phyloP scores from a whole-genome alignment of 1,139 yeast species.

The Pichia sorboxylosa region DNA sequence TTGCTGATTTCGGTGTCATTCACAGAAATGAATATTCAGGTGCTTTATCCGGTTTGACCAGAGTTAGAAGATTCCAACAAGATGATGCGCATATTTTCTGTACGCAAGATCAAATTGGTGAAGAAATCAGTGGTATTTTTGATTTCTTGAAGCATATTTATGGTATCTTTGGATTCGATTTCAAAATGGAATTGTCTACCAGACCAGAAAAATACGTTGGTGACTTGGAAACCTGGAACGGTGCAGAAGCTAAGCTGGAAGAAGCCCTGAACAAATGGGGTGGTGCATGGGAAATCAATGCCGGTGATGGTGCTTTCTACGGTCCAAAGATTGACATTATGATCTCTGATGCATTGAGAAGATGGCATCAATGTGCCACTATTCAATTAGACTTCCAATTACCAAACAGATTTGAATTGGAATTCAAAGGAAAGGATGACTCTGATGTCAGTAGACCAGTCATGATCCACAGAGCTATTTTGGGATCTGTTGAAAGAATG shows the following conservation, averaged over 20 bases:
- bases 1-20: constrained; percentile 89
- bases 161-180: constrained; percentile 69
- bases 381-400: constrained; percentile 96
- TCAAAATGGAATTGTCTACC: constrained; percentile 83
- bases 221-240: constrained; percentile 74
- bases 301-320: constrained; percentile 97
- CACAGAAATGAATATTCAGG: constrained; percentile 96
- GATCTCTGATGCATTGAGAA: constrained; percentile 80
- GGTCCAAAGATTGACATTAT: constrained; percentile 96
- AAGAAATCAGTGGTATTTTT: constrained; percentile 69
- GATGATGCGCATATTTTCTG: constrained; percentile 98
- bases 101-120: constrained; percentile 73
- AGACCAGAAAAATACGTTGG: constrained; percentile 92
- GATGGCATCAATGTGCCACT: constrained; percentile 98
- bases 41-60: constrained; percentile 77
- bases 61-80: constrained; percentile 97
- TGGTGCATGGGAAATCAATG: constrained; percentile 71
- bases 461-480: constrained; percentile 89
- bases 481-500: constrained; percentile 89
- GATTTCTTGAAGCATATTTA: constrained; percentile 72
- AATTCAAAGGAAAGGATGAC: constrained; percentile 41
- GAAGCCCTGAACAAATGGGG: constrained; percentile 56
- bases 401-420: constrained; percentile 78
- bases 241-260: constrained; percentile 71
- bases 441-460: constrained; percentile 52